Evolutionary conservation across 345 rosid genomes (phyloP).

Genomic region (Zanthoxylum bungeanum): DNA sequence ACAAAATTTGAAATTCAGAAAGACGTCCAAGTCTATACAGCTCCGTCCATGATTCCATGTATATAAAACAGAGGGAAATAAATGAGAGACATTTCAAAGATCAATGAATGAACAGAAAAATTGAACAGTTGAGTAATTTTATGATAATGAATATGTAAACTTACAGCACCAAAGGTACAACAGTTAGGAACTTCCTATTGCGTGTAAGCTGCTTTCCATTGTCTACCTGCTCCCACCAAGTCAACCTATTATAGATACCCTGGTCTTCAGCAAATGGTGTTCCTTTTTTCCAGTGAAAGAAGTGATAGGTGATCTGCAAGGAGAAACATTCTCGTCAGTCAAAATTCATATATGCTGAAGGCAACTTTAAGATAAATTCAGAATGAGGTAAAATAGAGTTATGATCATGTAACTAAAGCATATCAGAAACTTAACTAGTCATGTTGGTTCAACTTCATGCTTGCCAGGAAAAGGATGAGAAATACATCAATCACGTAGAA

Average conservation of each 20-base stretch:
- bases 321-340: slow-evolving; percentile 15
- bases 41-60: too few species aligned
- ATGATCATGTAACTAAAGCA: not conserved
- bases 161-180: slow-evolving; percentile 94
- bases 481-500: not conserved
- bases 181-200: slow-evolving; percentile 85
- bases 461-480: not conserved
- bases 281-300: slow-evolving; percentile 99
- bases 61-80: not conserved
- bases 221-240: slow-evolving; percentile 99
- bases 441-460: not conserved
- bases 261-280: slow-evolving; percentile 97
- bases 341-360: slow-evolving; percentile 1
- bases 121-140: not conserved
- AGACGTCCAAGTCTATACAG: too few species aligned
- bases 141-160: slow-evolving; percentile 21
- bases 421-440: not conserved
- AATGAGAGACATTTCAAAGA: not conserved
- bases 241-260: slow-evolving; percentile 89
- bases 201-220: slow-evolving; percentile 94
- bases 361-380: slow-evolving; percentile 3
- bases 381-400: not conserved
- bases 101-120: not conserved
- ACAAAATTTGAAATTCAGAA: not conserved
- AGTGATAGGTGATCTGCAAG: slow-evolving; percentile 83